Percentiles rank a stretch among this genome's conserved stretches.
Evolutionary conservation across 768 basidiomycete species (phyloP).

Genomic region (Saitozyma sp.): DNA sequence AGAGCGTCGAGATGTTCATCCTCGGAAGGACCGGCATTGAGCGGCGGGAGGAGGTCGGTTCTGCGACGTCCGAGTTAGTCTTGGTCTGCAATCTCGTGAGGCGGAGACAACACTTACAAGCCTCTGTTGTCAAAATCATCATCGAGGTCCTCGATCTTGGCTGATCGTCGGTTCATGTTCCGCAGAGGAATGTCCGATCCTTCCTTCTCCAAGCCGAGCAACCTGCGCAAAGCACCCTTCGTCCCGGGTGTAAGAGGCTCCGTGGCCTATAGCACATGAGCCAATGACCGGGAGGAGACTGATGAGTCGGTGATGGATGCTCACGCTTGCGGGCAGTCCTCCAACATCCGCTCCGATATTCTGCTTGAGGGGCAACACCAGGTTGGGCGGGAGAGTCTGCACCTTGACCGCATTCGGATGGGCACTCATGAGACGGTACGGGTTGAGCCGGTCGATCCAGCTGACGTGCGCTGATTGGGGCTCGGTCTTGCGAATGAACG

Average conservation of each 20-base stretch:
- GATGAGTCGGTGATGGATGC: neutral
- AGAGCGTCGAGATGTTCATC: conserved; percentile 59
- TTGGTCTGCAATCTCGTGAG: neutral
- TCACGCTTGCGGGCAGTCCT: conserved; percentile 15
- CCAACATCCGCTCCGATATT: conserved; percentile 56
- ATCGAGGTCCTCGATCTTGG: conserved; percentile 15
- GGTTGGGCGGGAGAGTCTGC: conserved; percentile 68
- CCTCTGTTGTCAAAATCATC: conserved; percentile 36
- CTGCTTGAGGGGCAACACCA: conserved; percentile 78
- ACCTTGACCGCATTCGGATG: conserved; percentile 72
- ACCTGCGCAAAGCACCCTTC: conserved; percentile 31
- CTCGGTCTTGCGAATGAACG: conserved; percentile 59
- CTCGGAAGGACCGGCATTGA: conserved; percentile 23
- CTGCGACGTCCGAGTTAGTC: conserved; percentile 16
- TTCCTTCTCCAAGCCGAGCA: conserved; percentile 30
- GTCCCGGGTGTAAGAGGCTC: conserved; percentile 8
- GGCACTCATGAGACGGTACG: conserved; percentile 78
- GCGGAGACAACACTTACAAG: conserved; percentile 24
- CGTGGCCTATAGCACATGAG: no score
- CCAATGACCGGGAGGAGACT: no score
- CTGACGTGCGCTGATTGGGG: conserved; percentile 54
- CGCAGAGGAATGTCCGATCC: conserved; percentile 8
- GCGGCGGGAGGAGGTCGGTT: conserved; percentile 36
- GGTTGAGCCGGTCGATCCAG: conserved; percentile 79
- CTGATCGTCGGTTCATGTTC: conserved; percentile 1